These are phyloP conservation scores for Hansenula sp. DNA, from an alignment of 1,139 yeast genomes.

Conservation along the genomic window DNA sequence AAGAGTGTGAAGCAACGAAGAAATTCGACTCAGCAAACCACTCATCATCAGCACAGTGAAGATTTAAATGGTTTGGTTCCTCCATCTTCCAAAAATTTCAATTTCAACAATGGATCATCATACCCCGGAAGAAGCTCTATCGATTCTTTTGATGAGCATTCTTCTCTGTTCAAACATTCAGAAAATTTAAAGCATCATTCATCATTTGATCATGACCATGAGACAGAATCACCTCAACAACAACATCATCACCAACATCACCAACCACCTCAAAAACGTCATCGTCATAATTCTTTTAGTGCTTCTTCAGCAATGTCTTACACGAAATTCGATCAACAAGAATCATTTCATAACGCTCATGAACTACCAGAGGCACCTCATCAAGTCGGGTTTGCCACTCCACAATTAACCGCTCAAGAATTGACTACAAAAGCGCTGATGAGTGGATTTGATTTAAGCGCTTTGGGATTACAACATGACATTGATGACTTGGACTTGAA, in stretches of 20 bases:
- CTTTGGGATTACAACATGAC: constrained; percentile 32
- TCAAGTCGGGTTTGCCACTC: constrained; percentile 77
- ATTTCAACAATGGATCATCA: background rate
- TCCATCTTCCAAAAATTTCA: background rate
- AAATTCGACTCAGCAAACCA: background rate
- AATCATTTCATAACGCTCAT: constrained; percentile 8
- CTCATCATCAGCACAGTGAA: background rate
- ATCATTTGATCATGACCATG: background rate
- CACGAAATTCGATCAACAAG: constrained; percentile 28
- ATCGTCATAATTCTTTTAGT: constrained; percentile 75
- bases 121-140: constrained; percentile 10
- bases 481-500: constrained; percentile 26
- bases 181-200: constrained; percentile 7
- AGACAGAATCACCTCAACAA: background rate
- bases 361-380: constrained; percentile 43
- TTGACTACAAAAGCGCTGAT: constrained; percentile 30
- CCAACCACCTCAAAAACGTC: constrained; percentile 22
- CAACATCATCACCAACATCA: constrained; percentile 5
- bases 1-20: background rate
- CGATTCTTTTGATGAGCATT: constrained; percentile 10
- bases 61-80: background rate
- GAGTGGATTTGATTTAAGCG: constrained; percentile 36
- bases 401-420: constrained; percentile 51
- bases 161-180: constrained; percentile 14
- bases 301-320: constrained; percentile 76